These are phyloP conservation scores for Ilyonectria sp. DNA, from an alignment of 2,329 filamentous ascomycete species.

Conservation along the genomic window DNA sequence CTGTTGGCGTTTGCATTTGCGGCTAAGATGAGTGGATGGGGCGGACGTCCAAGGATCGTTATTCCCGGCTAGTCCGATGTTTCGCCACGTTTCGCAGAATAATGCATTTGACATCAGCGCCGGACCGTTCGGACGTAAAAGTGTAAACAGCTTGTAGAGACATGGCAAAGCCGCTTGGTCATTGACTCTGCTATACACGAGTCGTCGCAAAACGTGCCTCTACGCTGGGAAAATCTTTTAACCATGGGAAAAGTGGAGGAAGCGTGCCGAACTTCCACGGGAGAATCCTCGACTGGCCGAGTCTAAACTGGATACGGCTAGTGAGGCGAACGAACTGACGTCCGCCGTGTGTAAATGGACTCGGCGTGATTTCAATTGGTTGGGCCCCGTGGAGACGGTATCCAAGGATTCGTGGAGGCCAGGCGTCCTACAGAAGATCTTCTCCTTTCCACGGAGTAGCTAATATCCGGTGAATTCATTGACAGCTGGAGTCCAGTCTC, in stretches of 20 bases:
- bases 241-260: slow-evolving; percentile 19
- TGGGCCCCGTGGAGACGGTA: not conserved
- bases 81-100: not conserved
- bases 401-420: too few species aligned
- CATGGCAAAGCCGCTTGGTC: not conserved
- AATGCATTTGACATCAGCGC: slow-evolving; percentile 16
- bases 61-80: not conserved
- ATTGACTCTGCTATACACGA: not conserved
- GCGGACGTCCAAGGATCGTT: not conserved
- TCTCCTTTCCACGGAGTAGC: too few species aligned
- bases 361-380: not conserved
- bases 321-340: not conserved
- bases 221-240: slow-evolving; percentile 29
- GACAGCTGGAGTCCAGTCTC: too few species aligned
- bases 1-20: not conserved
- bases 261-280: not conserved
- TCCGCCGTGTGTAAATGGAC: not conserved
- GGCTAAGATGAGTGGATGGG: not conserved
- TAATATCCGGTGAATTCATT: too few species aligned
- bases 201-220: not conserved
- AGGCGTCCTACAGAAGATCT: too few species aligned
- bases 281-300: not conserved
- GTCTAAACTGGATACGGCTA: not conserved
- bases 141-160: not conserved
- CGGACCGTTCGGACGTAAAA: slow-evolving; percentile 8